phyloP scores from a whole-genome alignment of 2,329 filamentous ascomycete species.

The Arthrocladium fulminans region DNA sequence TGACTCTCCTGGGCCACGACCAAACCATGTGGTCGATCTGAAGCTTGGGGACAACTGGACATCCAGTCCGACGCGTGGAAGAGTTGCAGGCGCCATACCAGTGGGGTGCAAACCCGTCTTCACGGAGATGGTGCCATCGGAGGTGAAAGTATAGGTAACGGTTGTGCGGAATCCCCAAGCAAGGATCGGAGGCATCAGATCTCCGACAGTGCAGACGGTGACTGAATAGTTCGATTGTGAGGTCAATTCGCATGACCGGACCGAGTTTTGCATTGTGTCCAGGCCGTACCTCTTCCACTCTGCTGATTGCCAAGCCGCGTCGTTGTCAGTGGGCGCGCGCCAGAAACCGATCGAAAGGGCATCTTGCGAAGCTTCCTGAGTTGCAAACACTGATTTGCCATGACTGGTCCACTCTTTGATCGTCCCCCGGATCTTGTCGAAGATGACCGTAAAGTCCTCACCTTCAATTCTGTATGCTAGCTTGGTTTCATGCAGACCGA shows the following conservation, averaged over 20 bases:
- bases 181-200: slow-evolving; percentile 51
- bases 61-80: slow-evolving; percentile 56
- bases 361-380: too few species aligned
- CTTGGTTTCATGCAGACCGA: background rate
- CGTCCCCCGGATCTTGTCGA: slow-evolving; percentile 2
- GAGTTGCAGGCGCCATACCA: slow-evolving; percentile 13
- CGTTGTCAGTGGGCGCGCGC: slow-evolving; percentile 59
- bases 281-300: slow-evolving; percentile 46
- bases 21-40: slow-evolving; percentile 50
- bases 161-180: slow-evolving; percentile 49
- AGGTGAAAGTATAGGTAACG: slow-evolving; percentile 14
- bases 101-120: slow-evolving; percentile 27
- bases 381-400: slow-evolving; percentile 14
- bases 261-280: slow-evolving; percentile 17
- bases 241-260: slow-evolving; percentile 32
- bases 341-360: slow-evolving; percentile 49
- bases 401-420: slow-evolving; percentile 1
- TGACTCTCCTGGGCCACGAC: slow-evolving; percentile 55
- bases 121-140: slow-evolving; percentile 39
- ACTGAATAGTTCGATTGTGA: slow-evolving; percentile 23
- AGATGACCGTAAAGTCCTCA: slow-evolving; percentile 2
- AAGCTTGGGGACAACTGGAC: slow-evolving; percentile 43
- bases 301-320: slow-evolving; percentile 44
- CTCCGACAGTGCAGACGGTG: slow-evolving; percentile 36
- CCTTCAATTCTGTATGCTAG: background rate